Evolutionary conservation across 2,329 filamentous ascomycete genomes (phyloP), one percentile per base, ranked within the genome.

Genomic region (Waltergamsia citrina): DNA sequence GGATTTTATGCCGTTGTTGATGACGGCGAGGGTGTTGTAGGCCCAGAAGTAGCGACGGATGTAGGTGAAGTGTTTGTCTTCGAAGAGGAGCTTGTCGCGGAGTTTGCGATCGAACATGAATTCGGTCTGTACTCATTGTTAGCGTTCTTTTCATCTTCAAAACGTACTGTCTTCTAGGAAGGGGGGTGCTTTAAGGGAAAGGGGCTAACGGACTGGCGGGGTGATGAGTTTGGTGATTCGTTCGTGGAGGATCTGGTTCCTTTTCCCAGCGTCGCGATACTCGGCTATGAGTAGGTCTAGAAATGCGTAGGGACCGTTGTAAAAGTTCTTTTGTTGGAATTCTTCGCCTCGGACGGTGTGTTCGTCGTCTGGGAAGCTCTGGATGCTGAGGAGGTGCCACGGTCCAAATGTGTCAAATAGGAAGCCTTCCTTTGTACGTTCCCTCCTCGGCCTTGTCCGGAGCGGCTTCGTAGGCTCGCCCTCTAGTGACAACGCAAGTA

Each of bases 1-100:
- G 20, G 67, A 60, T 42, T 71, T 69, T 47, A 78, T 74, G 40
- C 65, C 65, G 32, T 72, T 69, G 43, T 74, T 77, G 43, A 78
- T 67, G 22, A 72, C 68, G 23, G 69, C 71, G 4, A 77, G 62
- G 4, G 72, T 73, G 50, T 77, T 74, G 44, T 69, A 75, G 1
- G 71, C 72, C 66, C 73, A 78, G 46, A 78, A 78, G 44, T 78
- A 78, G 12, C 73, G 63, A 1, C 71, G 60, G 12, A 71, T 74
- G 53, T 73, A 77, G 2, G 73, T 78, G 44, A 75, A 78, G 35
- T 71, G 53, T 34, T 63, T 60, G 45, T 78, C 74, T 48, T 79
- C 74, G 42, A 78, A 78, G 2, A 78, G 59, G 0, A 77, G 60
- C 41, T 67, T 66, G 50, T 75, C 72, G 10, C 74, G 62, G 5